Evolutionary conservation across 768 basidiomycete species (phyloP), one percentile per base, ranked within the genome.

Genomic region (Boletus vinaceobasis): DNA sequence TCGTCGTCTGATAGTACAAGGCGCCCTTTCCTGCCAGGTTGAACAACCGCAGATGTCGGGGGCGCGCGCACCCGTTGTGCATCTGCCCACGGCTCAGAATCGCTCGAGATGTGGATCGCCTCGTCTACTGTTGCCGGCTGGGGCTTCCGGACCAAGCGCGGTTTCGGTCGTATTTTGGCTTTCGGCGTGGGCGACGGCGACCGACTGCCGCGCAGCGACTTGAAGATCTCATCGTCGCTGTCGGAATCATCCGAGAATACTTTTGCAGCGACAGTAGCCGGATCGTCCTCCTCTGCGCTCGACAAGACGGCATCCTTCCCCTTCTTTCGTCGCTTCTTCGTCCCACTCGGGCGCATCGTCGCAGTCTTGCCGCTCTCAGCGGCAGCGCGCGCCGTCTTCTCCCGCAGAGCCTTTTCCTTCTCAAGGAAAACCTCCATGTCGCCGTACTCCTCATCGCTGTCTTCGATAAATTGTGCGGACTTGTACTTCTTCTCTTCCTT

Each of bases 401-500:
- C 81, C 44, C 88, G 78, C 63, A 83, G 69, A 48, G 57, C 74
- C 63, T 79, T 81, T 72, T 96, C 94, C 63, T 78, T 81, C 70
- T 79, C 86, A 53, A 93, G 82, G 78, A 97, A 97, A 6, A 77
- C 82, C 47, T 88, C 86, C 70, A 93, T 87, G 65, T 88, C 86
- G 15, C 81, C 89, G 53, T 83, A 83, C 68, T 92, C 90, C 52
- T 77, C 86, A 63, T 97, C 94, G 58, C 90, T 92, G 72, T 97
- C 93, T 65, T 89, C 85, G 67, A 96, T 93, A 68, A 95, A 90
- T 69, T 91, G 87, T 10, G 91, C 92, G 7, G 88, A 90, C 70
- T 93, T 93, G 77, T 90, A 94, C 55, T 76, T 75, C 73, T 85
- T 80, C 67, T 82, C 81, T 67, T 89, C 88, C 66, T 82, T 85